These are phyloP conservation scores for Boletus subparvulus DNA, from an alignment of 768 basidiomycete genomes.

Conservation along the genomic window DNA sequence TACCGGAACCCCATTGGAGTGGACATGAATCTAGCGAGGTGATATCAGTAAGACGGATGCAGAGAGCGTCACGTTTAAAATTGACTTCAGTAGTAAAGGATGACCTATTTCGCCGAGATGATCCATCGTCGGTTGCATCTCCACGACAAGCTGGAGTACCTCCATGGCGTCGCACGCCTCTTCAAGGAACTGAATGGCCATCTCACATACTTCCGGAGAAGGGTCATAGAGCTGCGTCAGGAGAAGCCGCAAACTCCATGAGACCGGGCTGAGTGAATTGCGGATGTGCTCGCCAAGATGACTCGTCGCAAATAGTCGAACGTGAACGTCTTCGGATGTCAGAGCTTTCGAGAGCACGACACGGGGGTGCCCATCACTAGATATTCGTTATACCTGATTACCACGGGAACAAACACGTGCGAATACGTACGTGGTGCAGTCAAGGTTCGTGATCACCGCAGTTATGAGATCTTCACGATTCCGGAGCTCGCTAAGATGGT, in stretches of 20 bases:
- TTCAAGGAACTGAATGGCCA: slow-evolving; percentile 86
- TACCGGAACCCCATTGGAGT: slow-evolving; percentile 91
- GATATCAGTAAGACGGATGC: neutral
- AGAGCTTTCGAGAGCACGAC: slow-evolving; percentile 92
- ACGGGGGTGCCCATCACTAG: slow-evolving; percentile 90
- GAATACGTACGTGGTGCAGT: slow-evolving; percentile 77
- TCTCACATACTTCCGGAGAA: slow-evolving; percentile 82
- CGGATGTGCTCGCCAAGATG: slow-evolving; percentile 83
- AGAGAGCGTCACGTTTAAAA: neutral
- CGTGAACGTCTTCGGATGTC: slow-evolving; percentile 89
- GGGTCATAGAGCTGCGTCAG: slow-evolving; percentile 97
- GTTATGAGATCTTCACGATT: slow-evolving; percentile 92
- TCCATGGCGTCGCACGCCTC: slow-evolving; percentile 86
- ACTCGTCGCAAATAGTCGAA: slow-evolving; percentile 84
- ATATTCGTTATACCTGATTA: slow-evolving; percentile 3
- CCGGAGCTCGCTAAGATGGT: slow-evolving; percentile 88
- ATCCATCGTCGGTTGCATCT: slow-evolving; percentile 93
- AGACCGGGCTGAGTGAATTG: slow-evolving; percentile 57
- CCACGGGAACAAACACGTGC: neutral
- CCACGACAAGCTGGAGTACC: slow-evolving; percentile 84
- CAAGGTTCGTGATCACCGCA: slow-evolving; percentile 86
- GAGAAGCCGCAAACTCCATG: slow-evolving; percentile 89
- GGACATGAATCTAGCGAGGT: slow-evolving; percentile 77
- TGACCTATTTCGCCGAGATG: slow-evolving; percentile 94
- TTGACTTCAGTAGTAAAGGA: slow-evolving; percentile 81